Base-by-base conservation (phyloP, 2,329 filamentous ascomycete species). In the Verticillium alfalfae region DNA sequence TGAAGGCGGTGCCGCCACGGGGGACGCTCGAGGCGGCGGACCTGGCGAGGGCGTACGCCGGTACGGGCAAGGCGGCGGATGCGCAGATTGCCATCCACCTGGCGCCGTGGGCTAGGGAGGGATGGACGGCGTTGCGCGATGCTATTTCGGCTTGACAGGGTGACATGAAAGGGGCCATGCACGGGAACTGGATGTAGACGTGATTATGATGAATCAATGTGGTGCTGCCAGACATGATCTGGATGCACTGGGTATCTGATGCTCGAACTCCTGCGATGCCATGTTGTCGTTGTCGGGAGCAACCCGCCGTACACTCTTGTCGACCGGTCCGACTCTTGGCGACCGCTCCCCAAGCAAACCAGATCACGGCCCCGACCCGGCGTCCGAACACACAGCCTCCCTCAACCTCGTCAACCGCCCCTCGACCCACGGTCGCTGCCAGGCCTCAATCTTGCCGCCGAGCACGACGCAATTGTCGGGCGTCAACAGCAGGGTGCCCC, bases 381-480 rank as follows among this genome's bases (percentile, higher is more conserved):
- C 45, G 5, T 72, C 71, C 45, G 69, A 72, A 22, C 80, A 79
- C 18, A 88, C 83, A 13, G 81, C 84, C 58, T 84, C 83, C 70
- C 86, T 87, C 63, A 98, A 73, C 65, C 85, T 84, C 57, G 81
- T 82, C 73, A 97, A 88, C 65, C 91, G 83, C 2, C 86, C 86
- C 15, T 88, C 85, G 56, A 82, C 81, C 94, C 94, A 98, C 8
- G 81, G 81, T 70, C 86, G 88, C 70, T 98, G 91, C 81, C 93
- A 85, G 0, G 79, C 80, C 60, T 97, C 93, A 55, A 98, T 84
- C 76, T 91, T 96, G 0, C 95, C 95, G 2, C 95, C 95, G n/a
- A 97, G 75, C 2, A 96, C 71, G n/a, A 84, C 81, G 60, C 87
- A 88, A 61, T 75, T 86, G 2, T 77, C 78, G 1, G 91, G 88